These are phyloP conservation scores for Epichloe uncinata DNA, from an alignment of 2,329 filamentous ascomycete species.

Conservation along the genomic window DNA sequence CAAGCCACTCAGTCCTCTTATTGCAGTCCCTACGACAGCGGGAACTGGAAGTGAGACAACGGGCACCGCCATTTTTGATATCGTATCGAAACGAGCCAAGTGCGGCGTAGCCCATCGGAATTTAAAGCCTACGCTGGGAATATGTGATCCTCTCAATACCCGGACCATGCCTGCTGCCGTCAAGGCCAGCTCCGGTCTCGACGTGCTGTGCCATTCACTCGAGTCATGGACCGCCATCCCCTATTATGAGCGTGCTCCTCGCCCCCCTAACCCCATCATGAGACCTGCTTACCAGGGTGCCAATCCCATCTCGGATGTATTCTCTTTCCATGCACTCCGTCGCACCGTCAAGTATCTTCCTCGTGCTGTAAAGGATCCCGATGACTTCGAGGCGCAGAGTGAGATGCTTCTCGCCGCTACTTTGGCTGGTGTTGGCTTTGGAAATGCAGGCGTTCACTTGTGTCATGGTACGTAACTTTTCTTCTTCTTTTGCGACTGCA, in stretches of 20 bases:
- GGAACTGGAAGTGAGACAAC: conserved; percentile 90
- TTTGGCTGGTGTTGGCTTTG: conserved; percentile 88
- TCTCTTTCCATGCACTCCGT: conserved; percentile 74
- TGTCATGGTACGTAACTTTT: conserved; percentile 37
- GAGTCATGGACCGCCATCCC: conserved; percentile 98
- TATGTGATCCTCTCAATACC: conserved; percentile 78
- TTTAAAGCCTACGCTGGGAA: conserved; percentile 87
- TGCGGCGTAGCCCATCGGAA: conserved; percentile 93
- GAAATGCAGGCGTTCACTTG: conserved; percentile 88
- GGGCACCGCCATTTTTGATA: conserved; percentile 94
- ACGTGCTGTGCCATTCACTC: conserved; percentile 88
- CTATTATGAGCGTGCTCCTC: conserved; percentile 70
- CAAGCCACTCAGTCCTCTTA: conserved; percentile 57
- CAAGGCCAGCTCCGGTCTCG: conserved; percentile 79
- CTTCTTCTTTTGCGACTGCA: background rate
- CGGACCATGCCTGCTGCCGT: conserved; percentile 92
- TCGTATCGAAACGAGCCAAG: conserved; percentile 80
- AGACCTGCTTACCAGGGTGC: conserved; percentile 92
- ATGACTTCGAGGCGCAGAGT: conserved; percentile 83
- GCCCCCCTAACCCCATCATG: conserved; percentile 85
- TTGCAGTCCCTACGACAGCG: conserved; percentile 72
- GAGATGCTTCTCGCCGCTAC: conserved; percentile 95
- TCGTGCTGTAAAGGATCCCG: conserved; percentile 71
- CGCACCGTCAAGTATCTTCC: conserved; percentile 87
- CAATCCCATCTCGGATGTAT: conserved; percentile 96